Evolutionary conservation across 805 yeast species (phyloP), one percentile per base, ranked within the genome.

Genomic region (Teunomyces panamensis): DNA sequence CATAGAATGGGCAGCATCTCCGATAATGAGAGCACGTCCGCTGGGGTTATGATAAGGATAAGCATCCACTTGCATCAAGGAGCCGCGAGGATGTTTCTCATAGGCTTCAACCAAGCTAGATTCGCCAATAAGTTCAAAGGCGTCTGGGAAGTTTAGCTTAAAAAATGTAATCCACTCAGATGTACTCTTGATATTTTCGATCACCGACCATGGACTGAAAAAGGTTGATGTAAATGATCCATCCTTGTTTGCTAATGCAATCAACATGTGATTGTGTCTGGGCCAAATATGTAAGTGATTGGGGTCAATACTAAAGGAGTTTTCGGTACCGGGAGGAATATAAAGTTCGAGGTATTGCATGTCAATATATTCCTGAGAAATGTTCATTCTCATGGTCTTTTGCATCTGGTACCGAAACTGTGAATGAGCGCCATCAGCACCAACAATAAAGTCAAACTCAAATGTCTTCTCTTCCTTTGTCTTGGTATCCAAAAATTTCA

Each of bases 1-100:
- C 96, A 90, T 91, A 27, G 94, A 82, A 67, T 91, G 97, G 0
- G 97, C 96, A 0, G 97, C 96, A 64, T 91, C 97, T 5, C 97
- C 97, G 27, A 91, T 68, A 9, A 91, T 68, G 8, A 91, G 69
- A 11, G 83, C 83, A 48, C 79, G 78, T 42, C 83, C 87, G 36
- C 73, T 64, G 41, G 74, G 73, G 47, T 73, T 76, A 59, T 88
- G 80, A 67, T 89, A 91, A 2, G 92, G 89, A 43, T 69, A 68
- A 55, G 88, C 84, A 42, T 77, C 77, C 6, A 87, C 77, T 51
- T 87, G 89, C 69, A 90, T 75, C 39, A 91, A 73, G n/a, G 90
- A 74, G 3, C 96, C 94, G 45, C 84, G 74, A 3, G 96, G 96
- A 56, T 86, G 78, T 39, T 69, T 64, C 20, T 74, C 62, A 60